phyloP scores from a whole-genome alignment of 2,329 filamentous ascomycete genomes.

The Parastagonospora avenae region DNA sequence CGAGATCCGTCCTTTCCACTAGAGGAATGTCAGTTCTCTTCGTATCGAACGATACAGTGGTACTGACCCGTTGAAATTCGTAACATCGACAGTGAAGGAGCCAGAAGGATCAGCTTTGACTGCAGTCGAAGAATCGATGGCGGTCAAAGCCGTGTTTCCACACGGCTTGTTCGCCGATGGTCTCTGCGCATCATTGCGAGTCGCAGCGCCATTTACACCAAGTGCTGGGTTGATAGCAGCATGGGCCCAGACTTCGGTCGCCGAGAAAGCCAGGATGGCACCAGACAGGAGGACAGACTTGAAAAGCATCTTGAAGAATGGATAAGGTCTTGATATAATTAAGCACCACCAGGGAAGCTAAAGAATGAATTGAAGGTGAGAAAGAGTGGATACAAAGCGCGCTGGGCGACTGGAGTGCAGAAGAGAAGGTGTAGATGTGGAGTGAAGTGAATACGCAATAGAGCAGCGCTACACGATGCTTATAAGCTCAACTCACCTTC shows the following conservation, averaged over 20 bases:
- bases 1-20: slow-evolving; percentile 7
- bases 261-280: slow-evolving; percentile 4
- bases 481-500: background rate
- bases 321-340: background rate
- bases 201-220: slow-evolving; percentile 1
- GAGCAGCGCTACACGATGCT: background rate
- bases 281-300: slow-evolving; percentile 2
- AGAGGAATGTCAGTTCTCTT: background rate
- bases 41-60: too few relatives aligned
- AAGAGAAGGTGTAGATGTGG: slow-evolving; percentile 1
- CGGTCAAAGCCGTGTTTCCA: slow-evolving; percentile 5
- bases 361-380: background rate
- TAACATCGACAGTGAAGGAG: slow-evolving; percentile 2
- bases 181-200: slow-evolving; percentile 3
- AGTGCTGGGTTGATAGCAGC: slow-evolving; percentile 7
- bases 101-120: slow-evolving; percentile 2
- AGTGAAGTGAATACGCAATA: background rate
- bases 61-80: slow-evolving; percentile 5
- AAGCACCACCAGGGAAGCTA: slow-evolving; percentile 5
- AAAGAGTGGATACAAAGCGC: background rate
- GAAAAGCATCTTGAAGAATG: slow-evolving; percentile 5
- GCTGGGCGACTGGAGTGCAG: background rate
- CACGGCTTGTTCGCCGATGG: slow-evolving; percentile 4
- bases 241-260: slow-evolving; percentile 3
- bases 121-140: slow-evolving; percentile 6